Percentiles rank a stretch among this genome's conserved stretches.
These are phyloP conservation scores for Styphnolobium japonicum DNA, from an alignment of 306 rosid species.

Conservation along the genomic window DNA sequence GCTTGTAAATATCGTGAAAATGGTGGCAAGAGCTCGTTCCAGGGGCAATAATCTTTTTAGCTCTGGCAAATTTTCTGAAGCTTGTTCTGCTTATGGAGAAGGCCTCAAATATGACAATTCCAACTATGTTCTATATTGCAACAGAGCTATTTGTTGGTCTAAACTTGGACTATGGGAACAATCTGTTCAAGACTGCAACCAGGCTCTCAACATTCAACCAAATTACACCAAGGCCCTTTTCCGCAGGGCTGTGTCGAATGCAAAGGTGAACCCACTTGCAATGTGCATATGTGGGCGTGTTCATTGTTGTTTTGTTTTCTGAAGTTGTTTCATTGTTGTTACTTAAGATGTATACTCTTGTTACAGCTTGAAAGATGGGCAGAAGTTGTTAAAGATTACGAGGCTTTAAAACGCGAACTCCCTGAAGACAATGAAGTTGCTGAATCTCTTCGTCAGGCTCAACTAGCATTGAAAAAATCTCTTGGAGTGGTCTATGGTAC, in stretches of 20 bases:
- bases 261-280: constrained; percentile 49
- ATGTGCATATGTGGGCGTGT: not conserved
- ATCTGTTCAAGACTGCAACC: constrained; percentile 82
- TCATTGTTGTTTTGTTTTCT: not conserved
- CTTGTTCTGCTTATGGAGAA: constrained; percentile 87
- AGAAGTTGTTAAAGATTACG: constrained; percentile 80
- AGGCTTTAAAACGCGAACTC: constrained; percentile 63
- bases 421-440: constrained; percentile 78
- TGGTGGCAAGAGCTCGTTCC: constrained; percentile 76
- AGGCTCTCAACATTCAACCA: constrained; percentile 78
- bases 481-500: constrained; percentile 37
- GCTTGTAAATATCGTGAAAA: constrained; percentile 59
- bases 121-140: constrained; percentile 74
- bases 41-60: constrained; percentile 74
- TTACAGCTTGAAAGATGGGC: constrained; percentile 87
- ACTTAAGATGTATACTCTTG: constrained; percentile 13
- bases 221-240: constrained; percentile 83
- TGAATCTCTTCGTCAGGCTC: constrained; percentile 68
- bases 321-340: not conserved
- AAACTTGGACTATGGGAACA: constrained; percentile 90
- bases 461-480: constrained; percentile 55
- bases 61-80: constrained; percentile 72
- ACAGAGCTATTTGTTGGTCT: constrained; percentile 92
- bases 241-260: constrained; percentile 77
- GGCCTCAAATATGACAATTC: constrained; percentile 75